Evolutionary conservation across 306 rosid species (phyloP).

Genomic region (Vicia sativa): DNA sequence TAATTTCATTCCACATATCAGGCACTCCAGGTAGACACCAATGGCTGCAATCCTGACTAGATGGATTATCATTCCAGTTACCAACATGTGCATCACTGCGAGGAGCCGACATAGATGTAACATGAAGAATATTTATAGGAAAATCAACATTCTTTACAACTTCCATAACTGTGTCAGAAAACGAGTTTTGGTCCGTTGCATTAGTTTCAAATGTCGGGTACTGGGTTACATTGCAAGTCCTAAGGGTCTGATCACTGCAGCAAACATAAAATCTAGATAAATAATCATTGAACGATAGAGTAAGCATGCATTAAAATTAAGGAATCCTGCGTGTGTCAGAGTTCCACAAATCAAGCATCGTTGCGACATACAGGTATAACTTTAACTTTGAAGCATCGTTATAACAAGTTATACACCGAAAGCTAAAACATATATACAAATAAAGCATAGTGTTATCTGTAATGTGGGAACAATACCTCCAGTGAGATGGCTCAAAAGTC

Average conservation of each 20-base stretch:
- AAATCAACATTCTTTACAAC: conserved; percentile 53
- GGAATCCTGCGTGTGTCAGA: not conserved
- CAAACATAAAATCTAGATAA: conserved; percentile 25
- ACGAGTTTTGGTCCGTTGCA: conserved; percentile 57
- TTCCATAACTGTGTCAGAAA: conserved; percentile 62
- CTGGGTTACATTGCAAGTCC: conserved; percentile 60
- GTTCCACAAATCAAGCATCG: conserved; percentile 3
- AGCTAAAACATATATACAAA: conserved; percentile 11
- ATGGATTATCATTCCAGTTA: conserved; percentile 68
- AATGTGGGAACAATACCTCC: conserved; percentile 63
- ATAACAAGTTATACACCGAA: conserved; percentile 12
- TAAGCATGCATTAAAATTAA: too few species aligned
- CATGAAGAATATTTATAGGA: conserved; percentile 59
- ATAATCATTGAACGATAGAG: too few species aligned
- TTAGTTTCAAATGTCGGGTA: conserved; percentile 50
- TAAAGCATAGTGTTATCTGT: conserved; percentile 34
- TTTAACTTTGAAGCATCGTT: conserved; percentile 15
- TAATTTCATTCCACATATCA: conserved; percentile 82
- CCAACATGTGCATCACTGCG: conserved; percentile 90
- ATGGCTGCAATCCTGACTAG: conserved; percentile 73
- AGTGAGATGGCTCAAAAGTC: conserved; percentile 85
- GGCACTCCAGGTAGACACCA: conserved; percentile 96
- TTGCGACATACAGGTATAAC: conserved; percentile 6
- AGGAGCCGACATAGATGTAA: conserved; percentile 76
- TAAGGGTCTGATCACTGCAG: conserved; percentile 59